phyloP scores from a whole-genome alignment of 2,329 filamentous ascomycete genomes.

The Celoporthe dispersa region DNA sequence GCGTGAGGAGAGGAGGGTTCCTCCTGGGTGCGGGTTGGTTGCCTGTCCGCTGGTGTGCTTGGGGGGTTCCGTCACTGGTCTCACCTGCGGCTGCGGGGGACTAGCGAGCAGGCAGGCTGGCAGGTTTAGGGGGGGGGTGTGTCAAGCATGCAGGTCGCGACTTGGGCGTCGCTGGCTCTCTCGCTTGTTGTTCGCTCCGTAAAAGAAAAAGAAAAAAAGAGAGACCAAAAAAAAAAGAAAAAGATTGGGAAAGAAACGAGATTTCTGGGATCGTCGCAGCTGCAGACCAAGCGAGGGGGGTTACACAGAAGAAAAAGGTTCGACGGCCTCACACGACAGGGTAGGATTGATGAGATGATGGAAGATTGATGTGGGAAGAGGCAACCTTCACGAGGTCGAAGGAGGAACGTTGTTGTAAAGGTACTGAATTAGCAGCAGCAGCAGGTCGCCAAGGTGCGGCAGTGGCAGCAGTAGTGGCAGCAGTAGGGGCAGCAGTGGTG shows the following conservation, averaged over 20 bases:
- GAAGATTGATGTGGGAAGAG: constrained; percentile 11
- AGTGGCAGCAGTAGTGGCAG: too few relatives aligned
- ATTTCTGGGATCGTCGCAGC: constrained; percentile 18
- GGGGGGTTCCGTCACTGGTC: constrained; percentile 23
- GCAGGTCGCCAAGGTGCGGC: background rate
- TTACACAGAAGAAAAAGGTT: background rate
- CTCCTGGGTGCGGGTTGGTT: constrained; percentile 1
- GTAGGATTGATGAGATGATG: background rate
- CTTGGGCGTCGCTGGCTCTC: background rate
- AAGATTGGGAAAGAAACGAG: background rate
- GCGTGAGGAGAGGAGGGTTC: constrained; percentile 1
- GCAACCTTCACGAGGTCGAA: constrained; percentile 19
- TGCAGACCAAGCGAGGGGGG: constrained; percentile 6
- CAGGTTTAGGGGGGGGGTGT: background rate
- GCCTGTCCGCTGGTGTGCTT: background rate
- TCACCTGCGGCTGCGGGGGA: constrained; percentile 15
- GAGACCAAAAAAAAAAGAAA: background rate
- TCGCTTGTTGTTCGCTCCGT: background rate
- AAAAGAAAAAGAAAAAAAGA: background rate
- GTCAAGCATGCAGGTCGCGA: background rate
- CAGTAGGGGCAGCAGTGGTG: background rate
- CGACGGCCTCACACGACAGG: background rate
- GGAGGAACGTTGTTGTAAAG: too few relatives aligned
- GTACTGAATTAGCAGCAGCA: too few relatives aligned
- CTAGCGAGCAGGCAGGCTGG: background rate